Evolutionary conservation across 2,329 filamentous ascomycete genomes (phyloP).

Genomic region (Akanthomyces lecanii): DNA sequence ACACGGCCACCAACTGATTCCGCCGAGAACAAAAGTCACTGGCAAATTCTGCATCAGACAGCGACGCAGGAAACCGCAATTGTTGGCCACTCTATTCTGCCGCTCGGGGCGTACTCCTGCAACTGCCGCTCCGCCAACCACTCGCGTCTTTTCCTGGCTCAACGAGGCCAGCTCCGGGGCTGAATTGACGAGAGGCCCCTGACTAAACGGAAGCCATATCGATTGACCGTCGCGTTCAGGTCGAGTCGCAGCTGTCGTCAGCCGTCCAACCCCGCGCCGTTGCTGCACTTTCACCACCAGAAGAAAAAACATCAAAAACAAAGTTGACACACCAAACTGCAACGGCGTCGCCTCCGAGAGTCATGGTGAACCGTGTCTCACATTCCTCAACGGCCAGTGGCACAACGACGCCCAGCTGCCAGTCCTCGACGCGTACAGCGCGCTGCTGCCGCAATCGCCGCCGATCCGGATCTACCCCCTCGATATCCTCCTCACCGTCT

Average conservation of each 20-base stretch:
- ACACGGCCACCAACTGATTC: background rate
- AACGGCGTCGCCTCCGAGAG: background rate
- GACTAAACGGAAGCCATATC: no score
- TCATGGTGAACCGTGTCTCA: conserved; percentile 15
- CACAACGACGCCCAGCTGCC: background rate
- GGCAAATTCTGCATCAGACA: background rate
- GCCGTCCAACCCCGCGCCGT: no score
- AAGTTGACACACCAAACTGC: background rate
- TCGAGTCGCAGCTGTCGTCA: no score
- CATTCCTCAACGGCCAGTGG: background rate
- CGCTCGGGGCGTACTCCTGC: no score
- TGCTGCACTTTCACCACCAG: no score
- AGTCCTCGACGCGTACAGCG: background rate
- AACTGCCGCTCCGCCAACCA: no score
- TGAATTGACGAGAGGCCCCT: no score
- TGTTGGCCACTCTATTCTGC: no score
- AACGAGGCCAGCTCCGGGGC: no score
- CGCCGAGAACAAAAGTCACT: background rate
- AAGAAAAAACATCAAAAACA: background rate
- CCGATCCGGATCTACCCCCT: background rate
- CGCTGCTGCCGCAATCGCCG: background rate
- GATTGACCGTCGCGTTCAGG: no score
- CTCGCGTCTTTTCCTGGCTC: no score
- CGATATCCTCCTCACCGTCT: background rate
- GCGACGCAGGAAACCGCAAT: no score